Evolutionary conservation across 139 green algal species (phyloP).

Genomic region (Closterium sp.): DNA sequence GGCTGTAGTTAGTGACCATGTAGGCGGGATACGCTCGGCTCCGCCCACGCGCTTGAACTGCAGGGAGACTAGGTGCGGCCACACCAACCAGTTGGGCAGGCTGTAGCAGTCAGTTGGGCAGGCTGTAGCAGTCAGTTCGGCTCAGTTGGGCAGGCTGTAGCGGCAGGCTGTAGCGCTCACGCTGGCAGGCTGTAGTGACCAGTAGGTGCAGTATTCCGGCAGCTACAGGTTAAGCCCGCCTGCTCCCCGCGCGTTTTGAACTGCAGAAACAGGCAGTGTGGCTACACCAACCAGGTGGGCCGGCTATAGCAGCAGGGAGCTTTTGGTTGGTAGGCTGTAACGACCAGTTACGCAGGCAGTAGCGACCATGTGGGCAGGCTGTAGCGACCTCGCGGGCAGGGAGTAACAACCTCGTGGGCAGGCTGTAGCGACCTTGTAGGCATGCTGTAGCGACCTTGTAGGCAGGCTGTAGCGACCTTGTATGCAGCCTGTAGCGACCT

Average conservation of each 20-base stretch:
- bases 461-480: background rate
- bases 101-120: no score
- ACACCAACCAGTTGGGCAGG: no score
- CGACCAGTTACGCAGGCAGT: background rate
- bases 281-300: constrained; percentile 50
- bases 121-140: no score
- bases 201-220: background rate
- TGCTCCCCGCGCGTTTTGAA: constrained; percentile 95
- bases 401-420: constrained; percentile 53
- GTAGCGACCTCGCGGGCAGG: constrained; percentile 23
- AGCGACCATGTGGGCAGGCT: constrained; percentile 47
- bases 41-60: background rate
- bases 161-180: constrained; percentile 11
- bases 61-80: no score
- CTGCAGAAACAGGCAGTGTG: constrained; percentile 93
- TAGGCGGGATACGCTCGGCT: background rate
- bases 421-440: background rate
- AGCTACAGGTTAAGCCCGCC: constrained; percentile 91
- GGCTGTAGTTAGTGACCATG: background rate
- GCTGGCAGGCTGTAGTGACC: constrained; percentile 1
- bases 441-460: constrained; percentile 53
- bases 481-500: no score
- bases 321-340: background rate
- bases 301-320: constrained; percentile 48
- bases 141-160: background rate